Conservation (phyloP, 2,329 filamentous ascomycete species). For the Apiospora sp. region DNA sequence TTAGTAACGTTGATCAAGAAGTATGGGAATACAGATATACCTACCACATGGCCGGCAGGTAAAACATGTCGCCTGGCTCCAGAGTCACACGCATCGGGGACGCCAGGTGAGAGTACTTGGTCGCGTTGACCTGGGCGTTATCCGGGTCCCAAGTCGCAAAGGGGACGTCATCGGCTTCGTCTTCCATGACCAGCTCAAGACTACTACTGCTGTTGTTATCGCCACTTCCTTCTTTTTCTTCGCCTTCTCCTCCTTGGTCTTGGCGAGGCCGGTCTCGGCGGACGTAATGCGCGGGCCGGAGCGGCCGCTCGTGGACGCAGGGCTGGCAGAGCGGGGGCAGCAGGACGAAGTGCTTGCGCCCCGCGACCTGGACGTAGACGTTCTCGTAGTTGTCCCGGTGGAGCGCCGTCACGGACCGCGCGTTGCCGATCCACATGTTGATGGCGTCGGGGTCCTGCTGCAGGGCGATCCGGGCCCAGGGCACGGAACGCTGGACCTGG, state of each 20-base stretch:
- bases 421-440: constrained; percentile 85
- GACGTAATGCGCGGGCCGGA: constrained; percentile 67
- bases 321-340: constrained; percentile 75
- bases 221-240: constrained; percentile 33
- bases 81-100: constrained; percentile 72
- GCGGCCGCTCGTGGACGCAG: constrained; percentile 69
- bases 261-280: constrained; percentile 35
- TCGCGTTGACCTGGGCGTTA: constrained; percentile 54
- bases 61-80: constrained; percentile 79
- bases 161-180: constrained; percentile 57
- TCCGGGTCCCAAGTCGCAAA: constrained; percentile 82
- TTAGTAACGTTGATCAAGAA: background rate
- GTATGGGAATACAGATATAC: constrained; percentile 33
- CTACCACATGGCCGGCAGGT: constrained; percentile 82
- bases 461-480: constrained; percentile 78
- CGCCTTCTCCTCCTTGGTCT: constrained; percentile 25
- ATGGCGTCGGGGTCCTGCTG: constrained; percentile 73
- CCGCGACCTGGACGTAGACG: constrained; percentile 79
- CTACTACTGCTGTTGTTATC: constrained; percentile 20
- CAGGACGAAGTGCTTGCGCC: constrained; percentile 77
- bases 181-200: constrained; percentile 44
- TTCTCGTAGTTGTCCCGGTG: constrained; percentile 90
- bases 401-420: constrained; percentile 71
- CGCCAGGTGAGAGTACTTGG: constrained; percentile 66
- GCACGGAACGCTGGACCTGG: constrained; percentile 69